A percentile compares a stretch with the other conserved stretches of the same genome.
Conservation (phyloP, 257 asterid genomes). For the Primulina huaijiensis region DNA sequence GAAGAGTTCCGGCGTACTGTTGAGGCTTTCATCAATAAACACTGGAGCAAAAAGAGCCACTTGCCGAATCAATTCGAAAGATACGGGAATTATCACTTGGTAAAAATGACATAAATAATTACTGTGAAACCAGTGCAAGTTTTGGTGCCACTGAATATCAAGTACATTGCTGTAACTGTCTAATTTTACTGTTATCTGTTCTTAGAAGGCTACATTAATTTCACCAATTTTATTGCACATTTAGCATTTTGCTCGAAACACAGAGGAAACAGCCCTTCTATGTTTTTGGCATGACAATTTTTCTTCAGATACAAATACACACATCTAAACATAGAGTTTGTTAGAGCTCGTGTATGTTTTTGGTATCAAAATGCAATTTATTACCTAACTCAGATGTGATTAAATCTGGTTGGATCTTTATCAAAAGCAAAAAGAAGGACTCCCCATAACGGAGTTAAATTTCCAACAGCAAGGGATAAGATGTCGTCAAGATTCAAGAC, state of each 20-base stretch:
- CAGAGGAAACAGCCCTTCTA: neutral
- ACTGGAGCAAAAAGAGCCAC: constrained; percentile 39
- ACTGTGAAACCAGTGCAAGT: neutral
- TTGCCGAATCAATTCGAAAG: constrained; percentile 22
- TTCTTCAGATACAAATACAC: neutral
- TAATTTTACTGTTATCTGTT: constrained; percentile 28
- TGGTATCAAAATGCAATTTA: too few species aligned
- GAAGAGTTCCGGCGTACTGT: constrained; percentile 73
- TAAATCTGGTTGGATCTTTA: neutral
- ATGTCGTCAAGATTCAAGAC: too few species aligned
- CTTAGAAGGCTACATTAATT: constrained; percentile 21
- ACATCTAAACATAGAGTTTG: too few species aligned
- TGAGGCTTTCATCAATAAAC: constrained; percentile 57
- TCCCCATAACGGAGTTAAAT: too few species aligned
- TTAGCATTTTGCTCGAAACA: neutral
- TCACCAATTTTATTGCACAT: neutral
- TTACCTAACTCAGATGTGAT: too few species aligned
- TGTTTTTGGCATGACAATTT: neutral
- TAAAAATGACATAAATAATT: constrained; percentile 11
- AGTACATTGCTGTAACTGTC: constrained; percentile 31
- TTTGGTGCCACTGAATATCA: neutral
- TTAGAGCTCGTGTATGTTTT: too few species aligned
- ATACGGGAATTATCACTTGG: constrained; percentile 14
- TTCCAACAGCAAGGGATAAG: neutral
- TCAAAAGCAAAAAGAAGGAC: constrained; percentile 8